phyloP scores from a whole-genome alignment of 2,329 filamentous ascomycete genomes.

The Tolypocladium cylindrosporum region DNA sequence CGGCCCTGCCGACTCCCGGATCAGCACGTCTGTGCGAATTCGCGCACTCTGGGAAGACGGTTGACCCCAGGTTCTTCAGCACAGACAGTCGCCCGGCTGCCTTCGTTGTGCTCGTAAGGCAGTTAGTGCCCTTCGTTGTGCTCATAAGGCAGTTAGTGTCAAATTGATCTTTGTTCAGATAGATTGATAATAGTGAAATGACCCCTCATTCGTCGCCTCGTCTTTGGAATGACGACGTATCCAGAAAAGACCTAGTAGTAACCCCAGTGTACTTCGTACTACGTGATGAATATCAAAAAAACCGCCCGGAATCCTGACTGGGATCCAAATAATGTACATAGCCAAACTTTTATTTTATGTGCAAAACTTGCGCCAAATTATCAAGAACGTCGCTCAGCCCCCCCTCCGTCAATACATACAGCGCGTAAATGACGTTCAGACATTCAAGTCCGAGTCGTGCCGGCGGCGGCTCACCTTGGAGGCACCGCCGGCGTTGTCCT shows the following conservation, averaged over 20 bases:
- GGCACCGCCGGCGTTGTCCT: slow-evolving; percentile 6
- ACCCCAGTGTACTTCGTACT: not conserved
- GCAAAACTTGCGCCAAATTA: not conserved
- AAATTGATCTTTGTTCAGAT: not conserved
- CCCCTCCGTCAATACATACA: not conserved
- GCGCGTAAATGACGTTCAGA: not conserved
- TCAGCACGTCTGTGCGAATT: not conserved
- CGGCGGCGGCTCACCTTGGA: not conserved
- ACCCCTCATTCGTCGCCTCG: not conserved
- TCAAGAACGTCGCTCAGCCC: not conserved
- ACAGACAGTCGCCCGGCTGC: not conserved
- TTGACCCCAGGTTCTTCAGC: not conserved
- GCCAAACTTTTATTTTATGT: not conserved
- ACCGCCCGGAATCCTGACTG: not conserved
- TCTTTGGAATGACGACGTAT: not conserved
- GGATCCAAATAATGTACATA: not conserved
- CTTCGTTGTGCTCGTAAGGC: not conserved
- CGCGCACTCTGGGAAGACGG: not conserved
- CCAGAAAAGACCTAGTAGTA: not conserved
- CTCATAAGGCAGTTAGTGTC: not conserved
- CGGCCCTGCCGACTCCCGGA: not conserved
- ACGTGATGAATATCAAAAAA: not conserved
- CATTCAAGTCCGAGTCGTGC: slow-evolving; percentile 1
- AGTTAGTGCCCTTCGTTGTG: not conserved
- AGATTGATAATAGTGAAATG: not conserved